Base-by-base conservation (phyloP, 78 protist species). In the Polysphondylium violaceum region DNA sequence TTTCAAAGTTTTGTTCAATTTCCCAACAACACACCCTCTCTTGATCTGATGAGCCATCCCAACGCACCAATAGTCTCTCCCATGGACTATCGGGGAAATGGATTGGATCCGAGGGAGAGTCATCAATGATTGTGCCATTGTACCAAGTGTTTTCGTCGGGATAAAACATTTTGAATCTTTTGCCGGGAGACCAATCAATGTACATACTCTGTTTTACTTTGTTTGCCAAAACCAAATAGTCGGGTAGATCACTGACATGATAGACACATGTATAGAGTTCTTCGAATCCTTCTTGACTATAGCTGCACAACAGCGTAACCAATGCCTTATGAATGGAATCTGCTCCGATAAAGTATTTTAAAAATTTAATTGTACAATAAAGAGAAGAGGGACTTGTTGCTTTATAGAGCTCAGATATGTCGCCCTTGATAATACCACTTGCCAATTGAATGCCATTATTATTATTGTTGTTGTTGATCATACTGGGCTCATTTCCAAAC, bases 191-290 rank as follows among this genome's bases (percentile, higher is more conserved):
- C 76, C 68, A 55, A 40, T 59, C 35, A 2, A 14, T 27, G 19
- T 68, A 53, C 4, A 83, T 2, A 7, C 74, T n/a, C 31, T 58
- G 53, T 27, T 56, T 40, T 17, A 83, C 79, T 23, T 69, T 67
- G 27, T 71, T 58, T 3, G 90, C 90, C 68, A 83, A 58, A 23
- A 83, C 90, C 53, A 83, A 40, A 11, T 69, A 83, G 31, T 83
- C 90, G 21, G 90, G 90, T 31, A 69, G 36, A 59, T 83, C 90
- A 58, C 69, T 38, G 23, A 83, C 90, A 83, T 83, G 90, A 58
- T 83, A 83, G n/a, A 43, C 31, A 5, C 3, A 9, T 14, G 58
- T 64, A 36, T 35, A 64, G 2, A 64, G 27, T 2, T 64, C 29
- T 64, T 16, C 14, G 29, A 31, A 47, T 38, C 58, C 31, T 47